Percentiles rank a stretch among this genome's conserved stretches.
Conservation (phyloP, 2,329 filamentous ascomycete species). For the Beauveria asiatica region DNA sequence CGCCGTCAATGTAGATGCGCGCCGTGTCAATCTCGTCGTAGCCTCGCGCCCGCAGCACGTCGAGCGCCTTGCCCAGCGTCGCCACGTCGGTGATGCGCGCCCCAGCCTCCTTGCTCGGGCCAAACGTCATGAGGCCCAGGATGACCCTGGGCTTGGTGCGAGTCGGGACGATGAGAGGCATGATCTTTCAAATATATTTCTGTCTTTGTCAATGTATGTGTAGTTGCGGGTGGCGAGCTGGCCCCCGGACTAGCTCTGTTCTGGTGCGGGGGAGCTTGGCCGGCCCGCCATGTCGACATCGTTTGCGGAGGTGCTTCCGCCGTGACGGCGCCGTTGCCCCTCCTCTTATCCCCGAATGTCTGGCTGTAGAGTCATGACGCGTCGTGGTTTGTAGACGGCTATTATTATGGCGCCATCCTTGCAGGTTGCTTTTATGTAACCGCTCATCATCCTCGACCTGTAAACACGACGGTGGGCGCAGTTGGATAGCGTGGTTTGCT, state of each 20-base stretch:
- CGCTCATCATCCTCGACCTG: no score
- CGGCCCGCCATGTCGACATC: not conserved
- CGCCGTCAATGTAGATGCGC: constrained; percentile 59
- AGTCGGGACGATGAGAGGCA: constrained; percentile 37
- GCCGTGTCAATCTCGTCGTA: constrained; percentile 85
- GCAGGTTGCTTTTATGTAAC: no score
- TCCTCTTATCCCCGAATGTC: no score
- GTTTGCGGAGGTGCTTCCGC: not conserved
- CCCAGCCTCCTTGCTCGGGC: constrained; percentile 50
- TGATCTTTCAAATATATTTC: constrained; percentile 16
- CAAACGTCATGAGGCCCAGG: constrained; percentile 82
- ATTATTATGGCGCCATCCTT: no score
- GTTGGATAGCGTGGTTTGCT: no score
- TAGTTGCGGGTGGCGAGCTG: not conserved
- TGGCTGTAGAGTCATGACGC: no score
- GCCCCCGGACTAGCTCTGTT: not conserved
- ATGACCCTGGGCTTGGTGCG: constrained; percentile 56
- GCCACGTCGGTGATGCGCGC: constrained; percentile 61
- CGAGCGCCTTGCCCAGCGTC: constrained; percentile 63
- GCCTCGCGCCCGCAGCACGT: constrained; percentile 67
- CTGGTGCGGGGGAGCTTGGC: not conserved
- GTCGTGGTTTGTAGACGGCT: no score
- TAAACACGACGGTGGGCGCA: no score
- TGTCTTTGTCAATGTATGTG: not conserved
- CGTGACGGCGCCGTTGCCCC: not conserved